Evolutionary conservation across 2,329 filamentous ascomycete species (phyloP).

Genomic region (Pseudogymnoascus sp.): DNA sequence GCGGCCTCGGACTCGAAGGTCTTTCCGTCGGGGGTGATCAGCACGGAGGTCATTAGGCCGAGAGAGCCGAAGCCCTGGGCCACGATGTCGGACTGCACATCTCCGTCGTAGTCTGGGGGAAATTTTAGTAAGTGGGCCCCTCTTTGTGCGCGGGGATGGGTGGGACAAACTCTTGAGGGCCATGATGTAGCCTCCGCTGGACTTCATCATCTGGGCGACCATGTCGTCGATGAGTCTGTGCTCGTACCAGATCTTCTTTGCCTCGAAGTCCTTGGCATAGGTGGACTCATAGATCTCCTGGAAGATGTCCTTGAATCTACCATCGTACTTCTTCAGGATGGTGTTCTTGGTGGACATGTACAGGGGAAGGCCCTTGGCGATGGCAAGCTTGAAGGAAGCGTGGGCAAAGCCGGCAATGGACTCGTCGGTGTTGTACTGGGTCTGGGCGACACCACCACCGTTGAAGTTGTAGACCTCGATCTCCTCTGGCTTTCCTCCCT

Average conservation of each 20-base stretch:
- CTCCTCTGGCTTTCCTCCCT: constrained; percentile 69
- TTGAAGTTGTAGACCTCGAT: constrained; percentile 88
- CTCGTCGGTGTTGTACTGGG: constrained; percentile 97
- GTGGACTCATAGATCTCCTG: constrained; percentile 85
- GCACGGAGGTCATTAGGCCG: constrained; percentile 95
- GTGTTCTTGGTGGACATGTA: constrained; percentile 99
- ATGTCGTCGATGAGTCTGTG: constrained; percentile 99
- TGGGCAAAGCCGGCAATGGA: constrained; percentile 93
- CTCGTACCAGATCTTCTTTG: constrained; percentile 96
- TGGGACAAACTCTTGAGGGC: constrained; percentile 77
- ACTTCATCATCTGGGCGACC: constrained; percentile 99
- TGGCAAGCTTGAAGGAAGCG: constrained; percentile 89
- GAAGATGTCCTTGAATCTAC: constrained; percentile 99
- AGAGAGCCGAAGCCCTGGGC: constrained; percentile 97
- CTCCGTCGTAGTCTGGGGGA: constrained; percentile 86
- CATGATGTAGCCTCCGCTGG: constrained; percentile 90
- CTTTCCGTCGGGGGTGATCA: constrained; percentile 93
- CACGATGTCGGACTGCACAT: constrained; percentile 97
- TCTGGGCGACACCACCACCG: constrained; percentile 81
- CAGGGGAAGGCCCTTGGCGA: constrained; percentile 79
- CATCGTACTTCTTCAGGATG: constrained; percentile 98
- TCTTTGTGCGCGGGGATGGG: not conserved
- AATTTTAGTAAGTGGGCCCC: not conserved
- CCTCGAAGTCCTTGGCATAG: constrained; percentile 85
- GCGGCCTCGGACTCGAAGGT: constrained; percentile 97